Percentiles rank a stretch among this genome's conserved stretches.
phyloP scores from a whole-genome alignment of 2,329 filamentous ascomycete genomes.

The Cladosporium sp. region DNA sequence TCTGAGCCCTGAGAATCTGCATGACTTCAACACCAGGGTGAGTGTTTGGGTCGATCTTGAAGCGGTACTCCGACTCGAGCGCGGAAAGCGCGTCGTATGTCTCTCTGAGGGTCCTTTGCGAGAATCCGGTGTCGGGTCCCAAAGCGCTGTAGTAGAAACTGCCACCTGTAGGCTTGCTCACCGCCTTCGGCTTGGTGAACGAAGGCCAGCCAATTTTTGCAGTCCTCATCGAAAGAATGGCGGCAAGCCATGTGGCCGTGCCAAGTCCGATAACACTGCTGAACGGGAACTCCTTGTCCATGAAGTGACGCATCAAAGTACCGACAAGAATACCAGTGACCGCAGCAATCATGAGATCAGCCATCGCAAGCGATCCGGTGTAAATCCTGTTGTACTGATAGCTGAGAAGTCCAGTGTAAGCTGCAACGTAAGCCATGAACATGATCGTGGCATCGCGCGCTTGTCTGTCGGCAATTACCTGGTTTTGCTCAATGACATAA shows the following conservation, averaged over 20 bases:
- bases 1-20: constrained; percentile 41
- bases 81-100: constrained; percentile 35
- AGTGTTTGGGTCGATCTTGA: constrained; percentile 41
- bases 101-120: constrained; percentile 31
- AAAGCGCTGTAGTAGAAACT: constrained; percentile 19
- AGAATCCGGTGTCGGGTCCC: constrained; percentile 27
- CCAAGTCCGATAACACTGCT: constrained; percentile 51
- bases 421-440: constrained; percentile 51
- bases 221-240: constrained; percentile 49
- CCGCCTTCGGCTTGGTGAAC: constrained; percentile 22
- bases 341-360: constrained; percentile 49
- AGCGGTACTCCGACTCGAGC: constrained; percentile 46
- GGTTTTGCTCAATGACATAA: not conserved
- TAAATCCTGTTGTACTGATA: constrained; percentile 53
- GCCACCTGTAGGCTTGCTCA: constrained; percentile 18
- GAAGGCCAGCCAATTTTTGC: constrained; percentile 51
- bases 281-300: constrained; percentile 45
- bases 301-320: constrained; percentile 42
- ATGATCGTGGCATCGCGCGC: constrained; percentile 46
- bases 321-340: constrained; percentile 50
- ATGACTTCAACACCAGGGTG: constrained; percentile 50
- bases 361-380: constrained; percentile 50
- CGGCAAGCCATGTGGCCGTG: constrained; percentile 53
- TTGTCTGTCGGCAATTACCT: not conserved
- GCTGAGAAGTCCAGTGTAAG: constrained; percentile 55